phyloP scores from a whole-genome alignment of 371 early-diverging fungal species.

The Umbelopsis sp. region DNA sequence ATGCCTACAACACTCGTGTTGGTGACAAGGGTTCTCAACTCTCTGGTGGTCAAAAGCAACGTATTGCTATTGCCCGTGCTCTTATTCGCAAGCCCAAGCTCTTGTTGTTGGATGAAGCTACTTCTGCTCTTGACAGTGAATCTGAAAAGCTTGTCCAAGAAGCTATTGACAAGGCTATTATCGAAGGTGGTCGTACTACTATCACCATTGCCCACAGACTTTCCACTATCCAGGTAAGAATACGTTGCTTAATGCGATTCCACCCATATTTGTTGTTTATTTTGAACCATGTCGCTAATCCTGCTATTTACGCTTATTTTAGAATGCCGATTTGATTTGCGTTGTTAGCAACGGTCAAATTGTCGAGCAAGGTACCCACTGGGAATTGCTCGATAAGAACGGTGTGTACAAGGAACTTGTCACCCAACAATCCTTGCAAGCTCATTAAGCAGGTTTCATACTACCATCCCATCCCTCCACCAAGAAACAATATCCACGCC shows the following conservation, averaged over 20 bases:
- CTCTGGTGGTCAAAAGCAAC: constrained; percentile 76
- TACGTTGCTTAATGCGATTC: not conserved
- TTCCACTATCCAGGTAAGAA: constrained; percentile 60
- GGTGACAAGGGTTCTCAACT: constrained; percentile 77
- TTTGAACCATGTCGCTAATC: constrained; percentile 51
- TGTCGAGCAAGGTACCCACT: constrained; percentile 84
- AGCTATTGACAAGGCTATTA: constrained; percentile 77
- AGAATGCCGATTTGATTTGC: constrained; percentile 75
- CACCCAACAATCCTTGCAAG: constrained; percentile 47
- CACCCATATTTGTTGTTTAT: no score
- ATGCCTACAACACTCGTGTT: constrained; percentile 80
- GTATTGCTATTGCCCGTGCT: constrained; percentile 73
- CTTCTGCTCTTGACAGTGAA: constrained; percentile 88
- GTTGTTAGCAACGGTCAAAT: constrained; percentile 79
- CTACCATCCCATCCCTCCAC: no score
- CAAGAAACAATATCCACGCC: not conserved
- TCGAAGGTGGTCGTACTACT: constrained; percentile 65
- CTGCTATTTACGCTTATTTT: not conserved
- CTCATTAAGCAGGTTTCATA: constrained; percentile 26
- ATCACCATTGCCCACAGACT: constrained; percentile 76
- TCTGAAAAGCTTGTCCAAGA: constrained; percentile 88
- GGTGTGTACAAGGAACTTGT: constrained; percentile 43
- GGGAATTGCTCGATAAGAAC: constrained; percentile 61
- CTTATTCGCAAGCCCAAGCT: constrained; percentile 84
- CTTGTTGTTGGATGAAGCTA: constrained; percentile 95